phyloP scores from a whole-genome alignment of 805 yeast genomes.

The Saccharomycopsis sp. region DNA sequence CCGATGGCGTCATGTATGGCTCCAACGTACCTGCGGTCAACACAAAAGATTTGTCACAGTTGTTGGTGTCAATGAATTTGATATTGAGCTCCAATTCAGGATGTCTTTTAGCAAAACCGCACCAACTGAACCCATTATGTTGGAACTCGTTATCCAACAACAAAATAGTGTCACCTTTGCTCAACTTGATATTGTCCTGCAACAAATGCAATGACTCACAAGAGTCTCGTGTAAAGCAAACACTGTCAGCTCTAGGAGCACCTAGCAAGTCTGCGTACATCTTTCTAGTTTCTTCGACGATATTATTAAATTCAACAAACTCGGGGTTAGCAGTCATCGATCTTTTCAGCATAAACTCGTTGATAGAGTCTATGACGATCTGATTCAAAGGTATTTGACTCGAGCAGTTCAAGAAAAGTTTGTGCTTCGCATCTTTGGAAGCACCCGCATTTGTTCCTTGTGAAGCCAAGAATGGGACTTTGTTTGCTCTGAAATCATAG shows the following conservation, averaged over 20 bases:
- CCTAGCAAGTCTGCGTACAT: constrained; percentile 14
- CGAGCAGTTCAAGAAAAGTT: constrained; percentile 16
- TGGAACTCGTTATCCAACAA: constrained; percentile 20
- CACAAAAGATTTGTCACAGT: constrained; percentile 14
- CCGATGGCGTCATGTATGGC: constrained; percentile 14
- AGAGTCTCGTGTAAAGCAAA: constrained; percentile 20
- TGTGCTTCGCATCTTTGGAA: background rate
- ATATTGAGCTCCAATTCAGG: constrained; percentile 13
- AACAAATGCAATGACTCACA: constrained; percentile 19
- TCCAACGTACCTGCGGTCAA: constrained; percentile 7
- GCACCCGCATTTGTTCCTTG: background rate
- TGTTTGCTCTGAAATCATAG: constrained; percentile 1
- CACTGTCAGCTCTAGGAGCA: background rate
- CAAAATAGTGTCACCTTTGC: constrained; percentile 16
- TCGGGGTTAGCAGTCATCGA: constrained; percentile 12
- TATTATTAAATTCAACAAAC: constrained; percentile 12
- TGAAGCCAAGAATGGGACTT: background rate
- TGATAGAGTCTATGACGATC: constrained; percentile 9
- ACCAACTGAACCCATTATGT: constrained; percentile 18
- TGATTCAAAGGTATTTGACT: constrained; percentile 15
- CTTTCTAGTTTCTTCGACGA: constrained; percentile 15
- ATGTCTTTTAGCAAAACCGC: constrained; percentile 11
- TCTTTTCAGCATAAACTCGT: constrained; percentile 10
- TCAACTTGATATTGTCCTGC: constrained; percentile 13
- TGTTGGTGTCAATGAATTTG: constrained; percentile 13